phyloP scores from a whole-genome alignment of 257 asterid species.

The Schizonepeta tenuifolia region DNA sequence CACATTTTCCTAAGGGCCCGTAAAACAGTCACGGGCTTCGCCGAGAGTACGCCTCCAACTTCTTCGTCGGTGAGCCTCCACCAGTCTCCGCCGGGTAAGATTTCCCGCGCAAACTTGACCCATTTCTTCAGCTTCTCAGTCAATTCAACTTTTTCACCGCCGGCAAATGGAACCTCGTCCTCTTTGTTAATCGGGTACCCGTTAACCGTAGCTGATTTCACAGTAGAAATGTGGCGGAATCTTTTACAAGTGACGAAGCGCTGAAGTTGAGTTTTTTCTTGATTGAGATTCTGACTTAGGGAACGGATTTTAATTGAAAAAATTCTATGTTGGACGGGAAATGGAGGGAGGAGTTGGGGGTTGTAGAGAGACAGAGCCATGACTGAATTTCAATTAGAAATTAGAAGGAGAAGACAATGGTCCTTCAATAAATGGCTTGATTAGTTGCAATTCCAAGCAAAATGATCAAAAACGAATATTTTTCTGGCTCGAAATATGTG shows the following conservation, averaged over 20 bases:
- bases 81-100: constrained; percentile 91
- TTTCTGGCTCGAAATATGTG: constrained; percentile 14
- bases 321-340: constrained; percentile 35
- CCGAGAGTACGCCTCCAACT: constrained; percentile 48
- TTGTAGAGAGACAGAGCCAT: constrained; percentile 51
- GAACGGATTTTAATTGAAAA: constrained; percentile 22
- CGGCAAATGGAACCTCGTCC: constrained; percentile 25
- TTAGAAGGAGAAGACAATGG: background rate
- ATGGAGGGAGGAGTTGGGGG: constrained; percentile 41
- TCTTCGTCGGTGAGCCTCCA: constrained; percentile 74
- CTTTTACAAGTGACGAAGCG: constrained; percentile 30
- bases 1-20: constrained; percentile 84
- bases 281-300: constrained; percentile 24
- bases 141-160: constrained; percentile 34
- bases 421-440: background rate
- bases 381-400: constrained; percentile 11
- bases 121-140: constrained; percentile 57
- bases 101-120: constrained; percentile 48
- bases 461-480: background rate
- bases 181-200: constrained; percentile 53
- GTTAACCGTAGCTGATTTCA: constrained; percentile 56
- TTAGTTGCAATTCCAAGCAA: background rate
- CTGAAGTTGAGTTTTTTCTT: constrained; percentile 31
- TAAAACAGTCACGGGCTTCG: constrained; percentile 87
- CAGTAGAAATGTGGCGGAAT: constrained; percentile 42